Conservation (phyloP, 1,284 basidiomycete species). For the Fistulinella cinereoalba region DNA sequence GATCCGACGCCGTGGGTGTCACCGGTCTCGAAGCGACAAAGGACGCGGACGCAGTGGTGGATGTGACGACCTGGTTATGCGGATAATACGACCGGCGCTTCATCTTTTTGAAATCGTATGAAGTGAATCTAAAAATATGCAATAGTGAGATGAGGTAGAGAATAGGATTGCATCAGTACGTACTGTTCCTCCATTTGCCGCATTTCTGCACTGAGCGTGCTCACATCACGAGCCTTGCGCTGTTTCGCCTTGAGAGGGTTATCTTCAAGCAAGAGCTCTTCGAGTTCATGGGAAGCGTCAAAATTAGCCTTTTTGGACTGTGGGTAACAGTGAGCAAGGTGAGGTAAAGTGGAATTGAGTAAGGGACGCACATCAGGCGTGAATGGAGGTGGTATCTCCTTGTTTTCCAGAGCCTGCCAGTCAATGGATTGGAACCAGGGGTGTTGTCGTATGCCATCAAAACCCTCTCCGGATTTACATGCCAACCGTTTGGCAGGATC, state of each 20-base stretch:
- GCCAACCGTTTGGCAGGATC: conserved; percentile 81
- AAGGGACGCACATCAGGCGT: conserved; percentile 83
- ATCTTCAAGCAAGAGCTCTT: conserved; percentile 93
- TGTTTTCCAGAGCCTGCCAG: conserved; percentile 83
- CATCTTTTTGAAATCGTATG: conserved; percentile 85
- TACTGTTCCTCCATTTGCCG: conserved; percentile 98
- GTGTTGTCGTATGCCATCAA: conserved; percentile 75
- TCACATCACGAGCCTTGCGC: conserved; percentile 84
- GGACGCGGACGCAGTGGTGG: conserved; percentile 44
- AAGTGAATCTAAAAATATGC: conserved; percentile 54
- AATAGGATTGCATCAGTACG: conserved; percentile 25
- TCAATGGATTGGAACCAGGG: conserved; percentile 87
- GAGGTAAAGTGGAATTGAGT: not conserved
- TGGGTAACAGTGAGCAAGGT: not conserved
- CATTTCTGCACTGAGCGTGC: conserved; percentile 84
- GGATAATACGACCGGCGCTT: conserved; percentile 80
- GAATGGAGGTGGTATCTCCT: conserved; percentile 83
- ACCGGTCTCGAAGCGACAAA: conserved; percentile 44
- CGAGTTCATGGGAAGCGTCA: conserved; percentile 97
- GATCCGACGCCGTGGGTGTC: conserved; percentile 39
- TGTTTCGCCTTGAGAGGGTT: conserved; percentile 96
- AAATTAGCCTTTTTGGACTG: conserved; percentile 98
- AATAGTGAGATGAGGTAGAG: not conserved
- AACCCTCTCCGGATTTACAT: conserved; percentile 78
- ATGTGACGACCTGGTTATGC: conserved; percentile 59